Conservation (phyloP, 768 basidiomycete genomes). For the Hydnum rufescens region DNA sequence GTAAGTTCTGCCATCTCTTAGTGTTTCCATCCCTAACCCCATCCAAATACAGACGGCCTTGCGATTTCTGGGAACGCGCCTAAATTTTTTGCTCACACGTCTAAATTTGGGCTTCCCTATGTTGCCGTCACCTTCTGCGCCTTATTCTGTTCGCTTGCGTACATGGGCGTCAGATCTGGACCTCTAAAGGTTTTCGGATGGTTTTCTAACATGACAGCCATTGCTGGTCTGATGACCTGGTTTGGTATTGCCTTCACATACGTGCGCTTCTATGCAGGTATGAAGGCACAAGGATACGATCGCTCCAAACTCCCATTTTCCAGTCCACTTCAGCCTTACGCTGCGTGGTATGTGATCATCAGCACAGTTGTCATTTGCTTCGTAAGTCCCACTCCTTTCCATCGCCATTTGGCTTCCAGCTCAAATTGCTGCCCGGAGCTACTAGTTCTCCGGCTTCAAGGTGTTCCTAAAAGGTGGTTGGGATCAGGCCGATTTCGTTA, state of each 20-base stretch:
- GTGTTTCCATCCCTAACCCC: background rate
- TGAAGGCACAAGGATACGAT: conserved; percentile 61
- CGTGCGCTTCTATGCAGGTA: conserved; percentile 65
- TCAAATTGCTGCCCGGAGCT: conserved; percentile 5
- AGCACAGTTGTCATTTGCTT: conserved; percentile 18
- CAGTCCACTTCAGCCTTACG: conserved; percentile 32
- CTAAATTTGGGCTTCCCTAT: conserved; percentile 56
- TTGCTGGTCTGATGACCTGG: conserved; percentile 50
- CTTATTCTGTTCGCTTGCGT: conserved; percentile 49
- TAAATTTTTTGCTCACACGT: conserved; percentile 48
- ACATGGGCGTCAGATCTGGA: conserved; percentile 51
- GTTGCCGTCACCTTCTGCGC: conserved; percentile 47
- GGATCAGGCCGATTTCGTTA: conserved; percentile 48
- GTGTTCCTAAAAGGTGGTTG: conserved; percentile 19
- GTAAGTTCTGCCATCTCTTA: conserved; percentile 18
- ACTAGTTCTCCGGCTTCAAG: conserved; percentile 27
- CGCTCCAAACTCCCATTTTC: conserved; percentile 50
- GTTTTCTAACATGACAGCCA: conserved; percentile 55
- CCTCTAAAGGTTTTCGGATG: conserved; percentile 36
- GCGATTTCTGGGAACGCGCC: conserved; percentile 69
- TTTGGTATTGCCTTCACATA: conserved; percentile 59
- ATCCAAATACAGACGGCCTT: conserved; percentile 41
- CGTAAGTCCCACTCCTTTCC: too few relatives aligned
- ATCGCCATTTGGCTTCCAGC: background rate
- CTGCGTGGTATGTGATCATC: conserved; percentile 19